Evolutionary conservation across 306 rosid genomes (phyloP).

Genomic region (Hippophae rhamnoides): DNA sequence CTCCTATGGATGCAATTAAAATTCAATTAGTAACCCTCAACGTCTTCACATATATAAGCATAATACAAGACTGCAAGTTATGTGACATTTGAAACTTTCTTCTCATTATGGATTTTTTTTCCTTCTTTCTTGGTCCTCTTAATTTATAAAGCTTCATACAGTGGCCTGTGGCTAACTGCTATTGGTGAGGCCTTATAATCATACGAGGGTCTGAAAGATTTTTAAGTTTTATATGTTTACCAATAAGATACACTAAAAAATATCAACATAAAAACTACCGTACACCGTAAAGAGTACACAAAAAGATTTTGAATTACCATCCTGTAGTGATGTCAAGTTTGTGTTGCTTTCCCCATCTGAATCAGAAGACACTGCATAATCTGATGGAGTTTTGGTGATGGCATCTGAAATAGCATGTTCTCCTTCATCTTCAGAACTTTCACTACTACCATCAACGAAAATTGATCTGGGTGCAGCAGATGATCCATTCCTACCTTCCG

Average conservation of each 20-base stretch:
- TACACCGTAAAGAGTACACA: no score
- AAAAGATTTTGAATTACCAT: slow-evolving; percentile 21
- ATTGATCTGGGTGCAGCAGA: slow-evolving; percentile 33
- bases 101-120: no score
- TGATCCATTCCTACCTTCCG: slow-evolving; percentile 33
- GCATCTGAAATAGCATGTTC: slow-evolving; percentile 30
- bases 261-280: no score
- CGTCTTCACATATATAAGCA: background rate
- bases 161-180: no score
- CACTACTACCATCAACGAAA: slow-evolving; percentile 57
- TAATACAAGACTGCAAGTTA: background rate
- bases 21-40: background rate
- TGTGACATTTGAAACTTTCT: no score
- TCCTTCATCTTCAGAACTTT: slow-evolving; percentile 43
- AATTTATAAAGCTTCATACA: no score
- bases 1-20: slow-evolving; percentile 29
- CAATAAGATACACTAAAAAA: no score
- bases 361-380: slow-evolving; percentile 41
- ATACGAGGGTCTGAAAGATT: no score
- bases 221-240: no score
- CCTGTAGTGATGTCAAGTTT: slow-evolving; percentile 26
- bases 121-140: no score
- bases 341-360: slow-evolving; percentile 63
- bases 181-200: no score
- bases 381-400: slow-evolving; percentile 55